Evolutionary conservation across 805 yeast genomes (phyloP), one percentile per base, ranked within the genome.

Genomic region (Metahyphopichia silvanorum): DNA sequence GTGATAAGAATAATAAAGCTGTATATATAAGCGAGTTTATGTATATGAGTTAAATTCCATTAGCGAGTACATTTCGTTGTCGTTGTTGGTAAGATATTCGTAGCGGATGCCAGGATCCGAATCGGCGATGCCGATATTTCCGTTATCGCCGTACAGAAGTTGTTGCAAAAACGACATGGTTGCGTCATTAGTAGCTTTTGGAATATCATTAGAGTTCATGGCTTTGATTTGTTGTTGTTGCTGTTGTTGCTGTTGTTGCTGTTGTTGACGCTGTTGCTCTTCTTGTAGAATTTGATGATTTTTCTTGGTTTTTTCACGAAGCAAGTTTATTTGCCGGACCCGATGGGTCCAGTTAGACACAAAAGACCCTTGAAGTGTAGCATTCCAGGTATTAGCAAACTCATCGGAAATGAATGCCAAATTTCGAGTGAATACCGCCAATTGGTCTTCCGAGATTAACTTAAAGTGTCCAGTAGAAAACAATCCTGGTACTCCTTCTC

Each of bases 391-490:
- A 16, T 72, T 69, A 1, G 95, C 87, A 55, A 86, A 83, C 38
- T 78, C 81, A 42, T 76, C 74, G 3, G 88, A 82, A 33, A 78
- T 67, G 14, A 82, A 50, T 2, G 85, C 77, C 39, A 82, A 57
- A 39, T 81, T 82, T 29, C 95, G 68, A 7, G 86, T 73, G 51
- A 80, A 79, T 4, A 63, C 57, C 0, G 94, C 71, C 29, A 88
- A 57, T 20, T 77, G 73, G 27, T 66, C 69, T 33, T 69, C 79
- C 12, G 80, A 71, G 6, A 87, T 65, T 16, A 87, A 63, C 57
- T 86, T 86, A 56, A 81, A 74, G 47, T 83, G 89, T 27, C 84
- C 74, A 0, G 89, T 77, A 1, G 94, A 80, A 47, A 85, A 77
- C 6, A 85, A 68, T 3, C 83, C 87, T 3, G 91, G 91, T 7